Evolutionary conservation across 306 rosid species (phyloP).

Genomic region (Canavalia gladiata): DNA sequence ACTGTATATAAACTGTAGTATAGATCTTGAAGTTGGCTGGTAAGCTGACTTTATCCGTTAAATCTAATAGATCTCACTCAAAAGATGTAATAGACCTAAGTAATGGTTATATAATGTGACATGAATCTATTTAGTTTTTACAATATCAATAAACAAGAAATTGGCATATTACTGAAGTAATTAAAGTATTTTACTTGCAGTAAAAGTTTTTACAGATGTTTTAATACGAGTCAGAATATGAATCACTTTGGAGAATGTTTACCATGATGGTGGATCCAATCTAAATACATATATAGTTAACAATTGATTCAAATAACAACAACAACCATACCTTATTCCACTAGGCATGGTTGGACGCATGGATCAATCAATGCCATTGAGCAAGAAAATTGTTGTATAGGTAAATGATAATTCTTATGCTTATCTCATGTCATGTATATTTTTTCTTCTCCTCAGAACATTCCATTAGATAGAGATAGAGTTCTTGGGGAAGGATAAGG

Average conservation of each 20-base stretch:
- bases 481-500: neutral
- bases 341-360: neutral
- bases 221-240: neutral
- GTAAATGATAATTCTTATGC: neutral
- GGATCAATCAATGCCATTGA: conserved; percentile 4
- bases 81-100: conserved; percentile 34
- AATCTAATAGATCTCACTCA: conserved; percentile 25
- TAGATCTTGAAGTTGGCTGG: conserved; percentile 39
- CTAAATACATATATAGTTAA: neutral
- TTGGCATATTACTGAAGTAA: conserved; percentile 15
- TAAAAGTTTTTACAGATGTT: neutral
- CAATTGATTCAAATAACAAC: neutral
- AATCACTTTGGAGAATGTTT: neutral
- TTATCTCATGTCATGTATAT: neutral
- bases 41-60: conserved; percentile 23
- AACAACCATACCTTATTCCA: neutral
- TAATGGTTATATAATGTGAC: conserved; percentile 31
- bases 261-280: neutral
- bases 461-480: neutral
- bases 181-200: neutral
- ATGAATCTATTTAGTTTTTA: neutral
- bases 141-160: conserved; percentile 5
- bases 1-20: conserved; percentile 16
- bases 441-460: neutral
- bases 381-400: neutral